Evolutionary conservation across 1,139 yeast species (phyloP).

Genomic region (Geotrichum siamense): DNA sequence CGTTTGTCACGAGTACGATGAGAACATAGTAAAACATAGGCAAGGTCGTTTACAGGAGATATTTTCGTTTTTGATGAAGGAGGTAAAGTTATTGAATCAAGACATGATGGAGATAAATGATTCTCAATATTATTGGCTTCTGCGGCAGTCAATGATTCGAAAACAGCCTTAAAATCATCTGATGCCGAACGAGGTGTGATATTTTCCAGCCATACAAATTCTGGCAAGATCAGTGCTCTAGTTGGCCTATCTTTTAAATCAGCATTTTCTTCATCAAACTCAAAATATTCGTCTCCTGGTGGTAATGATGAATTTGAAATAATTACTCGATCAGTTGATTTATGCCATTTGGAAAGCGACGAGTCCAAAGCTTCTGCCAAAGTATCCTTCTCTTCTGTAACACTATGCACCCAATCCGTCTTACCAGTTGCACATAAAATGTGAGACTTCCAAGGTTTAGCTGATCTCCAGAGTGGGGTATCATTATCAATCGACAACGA

Average conservation of each 20-base stretch:
- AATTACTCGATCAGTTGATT: conserved; percentile 26
- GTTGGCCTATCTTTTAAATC: conserved; percentile 19
- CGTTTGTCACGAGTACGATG: conserved; percentile 87
- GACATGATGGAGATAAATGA: conserved; percentile 2
- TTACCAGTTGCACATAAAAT: conserved; percentile 76
- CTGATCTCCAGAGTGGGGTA: conserved; percentile 59
- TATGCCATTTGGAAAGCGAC: conserved; percentile 9
- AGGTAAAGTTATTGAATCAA: conserved; percentile 3
- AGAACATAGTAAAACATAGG: conserved; percentile 74
- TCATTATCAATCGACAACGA: conserved; percentile 47
- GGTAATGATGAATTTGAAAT: conserved; percentile 33
- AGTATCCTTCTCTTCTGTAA: conserved; percentile 47
- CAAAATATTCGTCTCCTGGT: conserved; percentile 28
- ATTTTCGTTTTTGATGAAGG: conserved; percentile 3
- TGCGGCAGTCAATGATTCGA: conserved; percentile 25
- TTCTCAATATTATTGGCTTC: neutral
- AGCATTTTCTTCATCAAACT: conserved; percentile 20
- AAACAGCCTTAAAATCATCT: conserved; percentile 42
- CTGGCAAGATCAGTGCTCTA: conserved; percentile 58
- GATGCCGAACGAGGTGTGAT: conserved; percentile 43
- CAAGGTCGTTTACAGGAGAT: conserved; percentile 38
- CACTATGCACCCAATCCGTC: conserved; percentile 77
- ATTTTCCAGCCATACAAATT: conserved; percentile 62
- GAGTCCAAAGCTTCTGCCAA: conserved; percentile 44
- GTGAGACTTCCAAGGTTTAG: conserved; percentile 63